Evolutionary conservation across 192 early-diverging fungal species (phyloP).

Genomic region (Mortierella claussenii): DNA sequence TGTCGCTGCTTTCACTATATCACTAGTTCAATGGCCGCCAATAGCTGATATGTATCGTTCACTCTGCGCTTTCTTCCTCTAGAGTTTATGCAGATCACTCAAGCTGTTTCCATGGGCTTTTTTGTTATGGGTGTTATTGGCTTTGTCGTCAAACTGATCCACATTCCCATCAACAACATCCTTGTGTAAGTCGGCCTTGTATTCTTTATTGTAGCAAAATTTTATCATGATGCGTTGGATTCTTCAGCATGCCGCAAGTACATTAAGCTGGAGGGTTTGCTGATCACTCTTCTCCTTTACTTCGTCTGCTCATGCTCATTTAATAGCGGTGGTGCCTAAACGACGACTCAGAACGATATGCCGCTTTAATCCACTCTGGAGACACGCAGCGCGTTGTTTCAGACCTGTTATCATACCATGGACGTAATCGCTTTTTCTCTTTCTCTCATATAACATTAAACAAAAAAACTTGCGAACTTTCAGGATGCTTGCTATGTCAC

Average conservation of each 20-base stretch:
- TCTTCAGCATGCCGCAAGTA: too few relatives aligned
- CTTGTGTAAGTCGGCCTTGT: conserved; percentile 73
- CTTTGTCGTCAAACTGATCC: conserved; percentile 98
- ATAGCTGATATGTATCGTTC: not conserved
- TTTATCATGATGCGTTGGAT: not conserved
- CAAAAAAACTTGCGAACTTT: too few relatives aligned
- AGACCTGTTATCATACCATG: conserved; percentile 9
- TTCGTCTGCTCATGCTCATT: not conserved
- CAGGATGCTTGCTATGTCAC: too few relatives aligned
- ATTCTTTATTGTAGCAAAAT: not conserved
- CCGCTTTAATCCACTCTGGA: conserved; percentile 1
- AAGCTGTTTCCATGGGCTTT: conserved; percentile 95
- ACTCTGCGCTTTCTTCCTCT: too few relatives aligned
- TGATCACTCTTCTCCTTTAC: not conserved
- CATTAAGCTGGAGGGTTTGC: too few relatives aligned
- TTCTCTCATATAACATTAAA: too few relatives aligned
- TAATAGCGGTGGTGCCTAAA: conserved; percentile 53
- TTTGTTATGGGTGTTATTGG: conserved; percentile 97
- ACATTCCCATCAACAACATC: conserved; percentile 99
- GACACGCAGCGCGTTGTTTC: not conserved
- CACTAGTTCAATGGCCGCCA: not conserved
- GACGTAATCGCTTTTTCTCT: too few relatives aligned
- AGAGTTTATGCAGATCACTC: conserved; percentile 96
- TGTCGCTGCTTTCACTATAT: too few relatives aligned
- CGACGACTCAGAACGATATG: conserved; percentile 18